Conservation (phyloP, 306 rosid genomes). For the cucumber (Cucumis sativus) region DNA sequence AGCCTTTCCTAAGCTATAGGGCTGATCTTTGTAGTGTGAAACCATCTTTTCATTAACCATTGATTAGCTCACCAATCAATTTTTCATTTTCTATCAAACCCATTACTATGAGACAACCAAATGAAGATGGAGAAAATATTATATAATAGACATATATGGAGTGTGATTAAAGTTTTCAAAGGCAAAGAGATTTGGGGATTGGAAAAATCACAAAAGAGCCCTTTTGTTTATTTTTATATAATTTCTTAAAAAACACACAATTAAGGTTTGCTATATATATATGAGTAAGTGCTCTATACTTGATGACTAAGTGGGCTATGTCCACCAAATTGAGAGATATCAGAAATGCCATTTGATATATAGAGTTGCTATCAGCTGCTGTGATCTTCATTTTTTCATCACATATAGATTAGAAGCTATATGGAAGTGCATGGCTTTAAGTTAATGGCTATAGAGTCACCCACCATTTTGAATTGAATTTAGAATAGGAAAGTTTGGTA, state of each 20-base stretch:
- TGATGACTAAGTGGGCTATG: not conserved
- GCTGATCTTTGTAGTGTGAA: not conserved
- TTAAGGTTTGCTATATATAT: not conserved
- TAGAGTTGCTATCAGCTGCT: not conserved
- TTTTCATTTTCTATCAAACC: not conserved
- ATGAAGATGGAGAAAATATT: not conserved
- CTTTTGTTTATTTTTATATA: not conserved
- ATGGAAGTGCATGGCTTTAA: not conserved
- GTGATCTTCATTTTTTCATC: not conserved
- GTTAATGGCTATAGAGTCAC: not conserved
- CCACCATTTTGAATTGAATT: not conserved
- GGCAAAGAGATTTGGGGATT: not conserved
- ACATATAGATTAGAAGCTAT: not conserved
- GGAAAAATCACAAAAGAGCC: not conserved
- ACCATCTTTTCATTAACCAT: not conserved
- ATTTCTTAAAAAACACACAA: not conserved
- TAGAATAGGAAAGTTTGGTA: not conserved
- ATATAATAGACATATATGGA: not conserved
- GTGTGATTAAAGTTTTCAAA: not conserved
- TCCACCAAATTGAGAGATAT: not conserved
- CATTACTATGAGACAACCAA: not conserved
- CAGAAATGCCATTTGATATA: not conserved
- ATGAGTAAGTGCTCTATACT: slow-evolving; percentile 1
- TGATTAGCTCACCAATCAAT: not conserved
- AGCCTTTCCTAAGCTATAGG: not conserved